These are phyloP conservation scores for Forsythia suspensa DNA, from an alignment of 257 asterid species.

Conservation along the genomic window DNA sequence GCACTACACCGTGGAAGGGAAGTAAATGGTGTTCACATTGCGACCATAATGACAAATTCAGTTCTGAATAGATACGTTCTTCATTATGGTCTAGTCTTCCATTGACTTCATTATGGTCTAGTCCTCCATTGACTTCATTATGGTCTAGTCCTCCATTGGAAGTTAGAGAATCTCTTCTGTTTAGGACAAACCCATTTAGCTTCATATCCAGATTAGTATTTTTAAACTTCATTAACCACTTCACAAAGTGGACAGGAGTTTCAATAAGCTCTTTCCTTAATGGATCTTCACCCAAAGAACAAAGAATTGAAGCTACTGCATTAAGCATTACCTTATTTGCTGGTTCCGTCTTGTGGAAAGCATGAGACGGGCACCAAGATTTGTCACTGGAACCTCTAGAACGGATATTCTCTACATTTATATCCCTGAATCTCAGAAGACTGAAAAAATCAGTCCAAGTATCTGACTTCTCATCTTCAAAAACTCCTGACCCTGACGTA, in stretches of 20 bases:
- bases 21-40: constrained; percentile 94
- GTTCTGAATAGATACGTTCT: constrained; percentile 51
- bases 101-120: constrained; percentile 26
- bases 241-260: constrained; percentile 73
- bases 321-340: constrained; percentile 46
- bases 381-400: constrained; percentile 21
- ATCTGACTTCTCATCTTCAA: constrained; percentile 49
- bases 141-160: constrained; percentile 29
- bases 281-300: constrained; percentile 79
- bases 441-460: constrained; percentile 75
- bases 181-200: constrained; percentile 45
- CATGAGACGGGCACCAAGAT: constrained; percentile 71
- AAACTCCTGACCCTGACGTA: constrained; percentile 78
- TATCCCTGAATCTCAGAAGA: constrained; percentile 66
- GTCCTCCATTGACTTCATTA: constrained; percentile 37
- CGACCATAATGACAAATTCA: constrained; percentile 75
- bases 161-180: constrained; percentile 30
- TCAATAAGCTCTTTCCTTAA: constrained; percentile 68
- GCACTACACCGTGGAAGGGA: constrained; percentile 92
- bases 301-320: constrained; percentile 66
- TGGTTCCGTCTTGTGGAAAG: constrained; percentile 31
- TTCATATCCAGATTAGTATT: constrained; percentile 58
- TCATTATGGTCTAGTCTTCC: constrained; percentile 31
- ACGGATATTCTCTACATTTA: constrained; percentile 21
- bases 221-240: constrained; percentile 77